A percentile compares a stretch with the other conserved stretches of the same genome.
These are phyloP conservation scores for Globisporangium canariense DNA, from an alignment of 352 stramenopile genomes.

Conservation along the genomic window DNA sequence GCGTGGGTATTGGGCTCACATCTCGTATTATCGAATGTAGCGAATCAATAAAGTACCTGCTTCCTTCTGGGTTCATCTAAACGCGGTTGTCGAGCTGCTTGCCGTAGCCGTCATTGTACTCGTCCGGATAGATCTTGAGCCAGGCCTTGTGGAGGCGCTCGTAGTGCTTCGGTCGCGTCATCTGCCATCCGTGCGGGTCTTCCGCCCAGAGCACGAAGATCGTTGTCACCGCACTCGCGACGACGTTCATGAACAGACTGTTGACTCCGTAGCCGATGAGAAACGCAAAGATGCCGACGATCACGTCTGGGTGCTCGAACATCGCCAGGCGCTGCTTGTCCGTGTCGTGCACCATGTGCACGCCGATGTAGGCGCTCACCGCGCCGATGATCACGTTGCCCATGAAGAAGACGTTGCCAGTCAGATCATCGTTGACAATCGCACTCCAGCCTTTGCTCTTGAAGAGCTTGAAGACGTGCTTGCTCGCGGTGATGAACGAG, in stretches of 20 bases:
- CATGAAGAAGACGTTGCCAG: constrained; percentile 81
- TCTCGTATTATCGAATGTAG: neutral
- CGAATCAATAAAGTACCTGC: constrained; percentile 2
- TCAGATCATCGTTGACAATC: constrained; percentile 89
- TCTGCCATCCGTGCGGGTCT: constrained; percentile 69
- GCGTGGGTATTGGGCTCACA: too few species aligned
- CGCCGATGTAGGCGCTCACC: constrained; percentile 57
- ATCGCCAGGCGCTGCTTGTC: constrained; percentile 54
- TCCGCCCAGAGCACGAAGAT: constrained; percentile 85
- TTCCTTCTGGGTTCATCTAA: constrained; percentile 3
- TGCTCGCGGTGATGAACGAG: constrained; percentile 75
- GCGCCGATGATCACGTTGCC: constrained; percentile 75
- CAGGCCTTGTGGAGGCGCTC: constrained; percentile 67
- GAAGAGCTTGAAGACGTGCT: constrained; percentile 81
- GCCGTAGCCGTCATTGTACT: constrained; percentile 81
- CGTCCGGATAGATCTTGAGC: constrained; percentile 78
- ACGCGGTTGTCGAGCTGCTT: constrained; percentile 40
- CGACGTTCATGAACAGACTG: constrained; percentile 71
- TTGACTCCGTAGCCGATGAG: constrained; percentile 73
- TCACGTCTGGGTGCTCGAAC: constrained; percentile 59
- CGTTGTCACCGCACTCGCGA: constrained; percentile 72
- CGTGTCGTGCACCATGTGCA: constrained; percentile 45
- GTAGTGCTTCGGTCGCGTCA: constrained; percentile 72
- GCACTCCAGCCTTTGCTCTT: constrained; percentile 77
- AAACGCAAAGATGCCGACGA: constrained; percentile 74